These are phyloP conservation scores for Paralagenidium karlingii DNA, from an alignment of 352 stramenopile genomes.

Conservation along the genomic window DNA sequence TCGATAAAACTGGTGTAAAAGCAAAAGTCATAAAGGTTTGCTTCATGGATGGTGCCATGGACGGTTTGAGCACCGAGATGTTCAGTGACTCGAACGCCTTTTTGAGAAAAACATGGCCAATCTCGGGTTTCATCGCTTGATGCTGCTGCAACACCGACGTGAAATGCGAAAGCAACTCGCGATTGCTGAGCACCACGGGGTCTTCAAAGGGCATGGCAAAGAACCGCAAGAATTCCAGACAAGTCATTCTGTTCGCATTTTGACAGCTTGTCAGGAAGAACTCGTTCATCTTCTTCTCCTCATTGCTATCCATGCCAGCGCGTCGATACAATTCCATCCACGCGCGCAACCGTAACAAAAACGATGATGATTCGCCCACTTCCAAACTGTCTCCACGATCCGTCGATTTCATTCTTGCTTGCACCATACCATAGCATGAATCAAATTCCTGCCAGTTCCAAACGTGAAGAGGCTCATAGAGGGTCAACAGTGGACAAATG, in stretches of 20 bases:
- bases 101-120: constrained; percentile 39
- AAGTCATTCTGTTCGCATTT: constrained; percentile 28
- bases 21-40: constrained; percentile 45
- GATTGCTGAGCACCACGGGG: constrained; percentile 31
- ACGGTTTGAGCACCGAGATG: constrained; percentile 35
- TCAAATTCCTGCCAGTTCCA: no score
- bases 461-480: no score
- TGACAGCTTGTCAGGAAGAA: no score
- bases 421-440: constrained; percentile 2
- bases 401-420: constrained; percentile 6
- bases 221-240: constrained; percentile 65
- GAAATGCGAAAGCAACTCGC: constrained; percentile 50
- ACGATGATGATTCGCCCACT: no score
- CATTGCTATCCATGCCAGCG: no score
- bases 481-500: no score
- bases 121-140: constrained; percentile 34
- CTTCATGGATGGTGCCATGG: constrained; percentile 15
- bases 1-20: constrained; percentile 58
- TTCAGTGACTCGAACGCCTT: constrained; percentile 26
- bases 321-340: constrained; percentile 66
- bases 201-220: constrained; percentile 74
- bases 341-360: constrained; percentile 25
- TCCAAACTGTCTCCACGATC: constrained; percentile 5
- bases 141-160: no score
- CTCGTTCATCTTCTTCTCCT: no score